Evolutionary conservation across 345 rosid species (phyloP).

Genomic region (Brassica incana): DNA sequence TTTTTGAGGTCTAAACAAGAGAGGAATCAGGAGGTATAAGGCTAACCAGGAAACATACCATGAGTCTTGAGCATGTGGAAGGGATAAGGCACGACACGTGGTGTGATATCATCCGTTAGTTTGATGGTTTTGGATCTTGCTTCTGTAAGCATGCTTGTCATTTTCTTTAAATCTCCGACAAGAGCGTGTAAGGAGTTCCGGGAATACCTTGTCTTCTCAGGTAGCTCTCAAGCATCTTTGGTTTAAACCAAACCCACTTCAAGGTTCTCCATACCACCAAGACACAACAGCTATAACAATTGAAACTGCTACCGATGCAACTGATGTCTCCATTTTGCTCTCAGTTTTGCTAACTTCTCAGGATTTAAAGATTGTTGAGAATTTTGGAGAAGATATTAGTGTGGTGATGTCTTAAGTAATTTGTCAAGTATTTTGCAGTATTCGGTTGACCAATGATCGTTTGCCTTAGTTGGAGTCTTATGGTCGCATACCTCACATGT

Average conservation of each 20-base stretch:
- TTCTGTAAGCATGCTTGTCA: neutral
- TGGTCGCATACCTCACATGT: neutral
- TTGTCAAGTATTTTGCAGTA: too few relatives aligned
- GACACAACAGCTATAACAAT: neutral
- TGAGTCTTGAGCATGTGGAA: neutral
- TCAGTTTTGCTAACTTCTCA: neutral
- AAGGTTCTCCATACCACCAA: neutral
- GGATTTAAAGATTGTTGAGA: neutral
- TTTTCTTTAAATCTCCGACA: neutral
- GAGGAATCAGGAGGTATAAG: neutral
- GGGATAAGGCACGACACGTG: neutral
- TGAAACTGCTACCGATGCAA: neutral
- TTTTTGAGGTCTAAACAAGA: neutral
- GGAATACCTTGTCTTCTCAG: neutral
- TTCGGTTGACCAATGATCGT: neutral
- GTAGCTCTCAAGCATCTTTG: neutral
- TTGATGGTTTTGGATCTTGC: neutral
- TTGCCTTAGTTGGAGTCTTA: neutral
- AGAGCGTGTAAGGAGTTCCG: neutral
- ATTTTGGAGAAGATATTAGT: neutral
- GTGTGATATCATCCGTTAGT: neutral
- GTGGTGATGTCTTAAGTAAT: neutral
- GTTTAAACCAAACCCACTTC: neutral
- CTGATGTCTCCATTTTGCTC: neutral
- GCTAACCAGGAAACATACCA: neutral